These are phyloP conservation scores for Roridomyces roridus DNA, from an alignment of 768 basidiomycete genomes.

Conservation along the genomic window DNA sequence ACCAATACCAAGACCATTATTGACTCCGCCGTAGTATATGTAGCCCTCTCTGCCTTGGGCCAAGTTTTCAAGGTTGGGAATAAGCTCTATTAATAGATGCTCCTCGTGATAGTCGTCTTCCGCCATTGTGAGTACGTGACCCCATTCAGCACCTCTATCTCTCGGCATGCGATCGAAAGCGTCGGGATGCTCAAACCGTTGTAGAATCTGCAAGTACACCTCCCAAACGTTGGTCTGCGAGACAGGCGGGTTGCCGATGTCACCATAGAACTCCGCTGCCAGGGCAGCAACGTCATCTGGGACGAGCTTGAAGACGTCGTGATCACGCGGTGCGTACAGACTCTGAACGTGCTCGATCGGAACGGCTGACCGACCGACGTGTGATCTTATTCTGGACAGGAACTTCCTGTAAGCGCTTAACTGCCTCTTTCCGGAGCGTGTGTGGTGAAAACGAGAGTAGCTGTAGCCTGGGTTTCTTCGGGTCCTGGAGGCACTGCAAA, in stretches of 20 bases:
- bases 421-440: too few species aligned
- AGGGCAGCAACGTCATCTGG: conserved; percentile 17
- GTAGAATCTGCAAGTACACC: conserved; percentile 11
- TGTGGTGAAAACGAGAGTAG: too few species aligned
- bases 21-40: background rate
- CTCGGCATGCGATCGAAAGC: background rate
- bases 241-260: conserved; percentile 17
- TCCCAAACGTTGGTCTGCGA: conserved; percentile 21
- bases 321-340: conserved; percentile 22
- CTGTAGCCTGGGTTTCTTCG: too few species aligned
- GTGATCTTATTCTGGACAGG: too few species aligned
- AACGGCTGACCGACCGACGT: too few species aligned
- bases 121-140: background rate
- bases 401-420: too few species aligned
- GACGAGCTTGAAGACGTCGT: conserved; percentile 26
- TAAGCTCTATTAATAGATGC: background rate
- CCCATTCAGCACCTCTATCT: background rate
- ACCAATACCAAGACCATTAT: background rate
- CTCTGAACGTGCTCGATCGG: conserved; percentile 21
- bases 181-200: background rate
- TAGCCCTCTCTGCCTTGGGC: background rate
- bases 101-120: background rate
- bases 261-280: conserved; percentile 14
- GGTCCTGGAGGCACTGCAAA: too few species aligned
- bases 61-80: background rate